Base-by-base conservation (phyloP, 2,329 filamentous ascomycete species). In the Fusarium domesticum region DNA sequence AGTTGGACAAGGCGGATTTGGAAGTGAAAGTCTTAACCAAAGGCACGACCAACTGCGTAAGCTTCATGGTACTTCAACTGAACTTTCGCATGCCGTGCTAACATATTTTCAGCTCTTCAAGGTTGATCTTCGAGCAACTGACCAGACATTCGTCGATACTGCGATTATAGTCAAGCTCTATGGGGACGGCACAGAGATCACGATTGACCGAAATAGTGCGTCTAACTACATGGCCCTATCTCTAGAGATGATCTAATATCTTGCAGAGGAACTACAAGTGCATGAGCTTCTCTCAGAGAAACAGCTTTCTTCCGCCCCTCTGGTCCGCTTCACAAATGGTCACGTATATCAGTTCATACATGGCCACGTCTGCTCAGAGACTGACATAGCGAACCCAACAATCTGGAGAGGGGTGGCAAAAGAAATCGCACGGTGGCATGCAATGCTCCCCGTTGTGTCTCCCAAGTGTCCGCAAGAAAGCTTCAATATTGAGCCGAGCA, bases 1-100 rank as follows among this genome's bases (percentile, higher is more conserved):
- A 30, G 8, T 14, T 23, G 20, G 20, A 18, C 12, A 25, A 45
- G 5, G 44, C 35, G 2, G 14, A 43, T 3, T 18, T 50, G n/a
- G 40, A 38, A 5, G 23, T 53, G 6, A 49, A 48, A 3, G 17
- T 43, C 17, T 39, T 57, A 20, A 42, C 51, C 5, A 42, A 57
- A 32, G 54, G 54, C 14, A 57, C 54, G 5, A 57, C 54, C 8
- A 57, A 57, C 35, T 44, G 51, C n/a, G 54, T 57, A 35, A 47
- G 53, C 39, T 20, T 11, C 16, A 8, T 3, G 7, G 6, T n/a
- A 18, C 12, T 15, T 7, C n/a, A 14, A 6, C 5, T 28, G 16
- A 17, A 10, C 35, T 18, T 3, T 14, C 7, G 6, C 20, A 10
- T 23, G 20, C 6, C 12, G 15, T 33, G 20, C 54, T 54, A 31